Percentiles rank a stretch among this genome's conserved stretches.
Conservation (phyloP, 768 basidiomycete genomes). For the Neoboletus magnificus region DNA sequence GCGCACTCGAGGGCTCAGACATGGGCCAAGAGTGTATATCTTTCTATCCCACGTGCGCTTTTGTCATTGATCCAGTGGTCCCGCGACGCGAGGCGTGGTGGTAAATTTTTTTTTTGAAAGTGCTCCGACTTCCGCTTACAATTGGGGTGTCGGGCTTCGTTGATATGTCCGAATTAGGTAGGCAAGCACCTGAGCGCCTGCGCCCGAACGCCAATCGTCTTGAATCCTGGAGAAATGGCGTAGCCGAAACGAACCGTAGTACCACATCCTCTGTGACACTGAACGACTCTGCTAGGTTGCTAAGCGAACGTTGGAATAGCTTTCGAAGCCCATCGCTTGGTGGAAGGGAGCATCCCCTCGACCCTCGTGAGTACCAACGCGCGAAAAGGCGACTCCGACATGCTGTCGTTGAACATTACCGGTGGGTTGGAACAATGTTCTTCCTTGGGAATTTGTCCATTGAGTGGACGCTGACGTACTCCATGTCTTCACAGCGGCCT, state of each 20-base stretch:
- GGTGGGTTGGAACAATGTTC: constrained; percentile 36
- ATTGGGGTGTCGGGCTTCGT: neutral
- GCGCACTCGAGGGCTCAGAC: neutral
- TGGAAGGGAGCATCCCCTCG: constrained; percentile 26
- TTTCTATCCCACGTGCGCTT: constrained; percentile 3
- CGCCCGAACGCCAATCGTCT: neutral
- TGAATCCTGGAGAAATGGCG: neutral
- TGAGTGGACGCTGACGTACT: constrained; percentile 6
- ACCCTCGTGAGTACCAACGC: constrained; percentile 76
- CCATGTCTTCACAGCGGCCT: constrained; percentile 49
- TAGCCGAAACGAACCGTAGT: neutral
- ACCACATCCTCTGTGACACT: neutral
- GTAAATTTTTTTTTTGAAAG: neutral
- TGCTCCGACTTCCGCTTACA: neutral
- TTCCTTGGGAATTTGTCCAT: neutral
- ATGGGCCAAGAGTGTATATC: constrained; percentile 14
- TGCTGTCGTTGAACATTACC: constrained; percentile 82
- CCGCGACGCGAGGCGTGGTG: neutral
- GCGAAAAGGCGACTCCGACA: constrained; percentile 86
- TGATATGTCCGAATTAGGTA: neutral
- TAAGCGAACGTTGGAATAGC: neutral
- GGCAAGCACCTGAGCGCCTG: neutral
- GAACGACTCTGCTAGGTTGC: neutral
- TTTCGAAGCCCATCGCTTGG: neutral
- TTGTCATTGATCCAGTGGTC: constrained; percentile 2